These are phyloP conservation scores for Candida krabiensis DNA, from an alignment of 805 yeast genomes.

Conservation along the genomic window DNA sequence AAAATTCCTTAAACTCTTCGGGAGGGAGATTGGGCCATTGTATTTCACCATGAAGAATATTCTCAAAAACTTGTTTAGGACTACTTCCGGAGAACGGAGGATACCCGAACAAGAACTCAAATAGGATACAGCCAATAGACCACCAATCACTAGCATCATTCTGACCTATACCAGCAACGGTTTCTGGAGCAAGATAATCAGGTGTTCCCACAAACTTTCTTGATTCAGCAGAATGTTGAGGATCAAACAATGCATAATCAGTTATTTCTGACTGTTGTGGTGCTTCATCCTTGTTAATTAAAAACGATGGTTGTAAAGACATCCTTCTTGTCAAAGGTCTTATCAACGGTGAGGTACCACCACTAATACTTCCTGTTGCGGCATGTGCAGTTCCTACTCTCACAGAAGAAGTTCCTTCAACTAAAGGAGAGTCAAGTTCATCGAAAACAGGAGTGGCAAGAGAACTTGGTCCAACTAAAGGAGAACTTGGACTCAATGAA, in stretches of 20 bases:
- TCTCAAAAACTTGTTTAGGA: constrained; percentile 79
- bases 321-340: constrained; percentile 49
- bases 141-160: constrained; percentile 95
- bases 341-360: constrained; percentile 46
- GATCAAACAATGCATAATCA: constrained; percentile 72
- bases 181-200: constrained; percentile 96
- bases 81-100: constrained; percentile 91
- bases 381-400: constrained; percentile 31
- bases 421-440: constrained; percentile 11
- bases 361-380: constrained; percentile 40
- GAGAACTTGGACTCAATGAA: constrained; percentile 27
- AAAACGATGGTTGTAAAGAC: constrained; percentile 58
- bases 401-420: constrained; percentile 1
- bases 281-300: constrained; percentile 48
- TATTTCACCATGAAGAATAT: constrained; percentile 69
- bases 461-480: constrained; percentile 21
- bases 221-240: constrained; percentile 44
- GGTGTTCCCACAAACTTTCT: constrained; percentile 94
- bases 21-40: constrained; percentile 78
- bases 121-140: constrained; percentile 94
- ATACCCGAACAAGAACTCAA: constrained; percentile 87
- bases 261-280: constrained; percentile 25
- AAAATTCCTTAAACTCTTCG: constrained; percentile 51
- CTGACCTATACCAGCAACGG: constrained; percentile 81
- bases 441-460: constrained; percentile 15